These are phyloP conservation scores for Neonothopanus nambi DNA, from an alignment of 1,284 basidiomycete genomes.

Conservation along the genomic window DNA sequence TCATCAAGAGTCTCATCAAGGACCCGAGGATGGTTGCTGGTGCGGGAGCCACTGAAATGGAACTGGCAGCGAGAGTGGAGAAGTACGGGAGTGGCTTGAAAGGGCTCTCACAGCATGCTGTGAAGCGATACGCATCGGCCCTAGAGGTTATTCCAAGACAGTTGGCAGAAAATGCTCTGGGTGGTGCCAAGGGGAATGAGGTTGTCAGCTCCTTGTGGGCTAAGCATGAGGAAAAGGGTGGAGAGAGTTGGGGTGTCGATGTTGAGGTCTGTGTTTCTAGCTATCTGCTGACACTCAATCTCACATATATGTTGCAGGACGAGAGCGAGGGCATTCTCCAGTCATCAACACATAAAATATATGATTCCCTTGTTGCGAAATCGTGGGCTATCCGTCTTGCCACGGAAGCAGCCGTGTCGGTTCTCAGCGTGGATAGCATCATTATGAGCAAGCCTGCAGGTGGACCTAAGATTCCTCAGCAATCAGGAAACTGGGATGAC, in stretches of 20 bases:
- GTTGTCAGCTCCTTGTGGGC: conserved; percentile 88
- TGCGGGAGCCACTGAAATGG: conserved; percentile 93
- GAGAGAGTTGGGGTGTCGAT: conserved; percentile 56
- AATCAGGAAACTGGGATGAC: conserved; percentile 82
- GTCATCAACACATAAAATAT: conserved; percentile 65
- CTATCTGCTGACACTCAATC: background rate
- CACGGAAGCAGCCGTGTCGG: conserved; percentile 92
- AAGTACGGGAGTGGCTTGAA: conserved; percentile 87
- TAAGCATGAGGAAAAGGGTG: conserved; percentile 77
- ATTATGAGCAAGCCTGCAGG: conserved; percentile 97
- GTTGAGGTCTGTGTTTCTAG: conserved; percentile 87
- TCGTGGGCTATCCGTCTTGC: conserved; percentile 87
- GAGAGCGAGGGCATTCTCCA: conserved; percentile 77
- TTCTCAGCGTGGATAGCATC: conserved; percentile 95
- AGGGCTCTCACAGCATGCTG: conserved; percentile 93
- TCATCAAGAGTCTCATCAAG: conserved; percentile 91
- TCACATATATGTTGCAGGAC: conserved; percentile 42
- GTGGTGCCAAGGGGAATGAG: conserved; percentile 92
- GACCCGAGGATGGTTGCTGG: conserved; percentile 92
- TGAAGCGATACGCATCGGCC: conserved; percentile 88
- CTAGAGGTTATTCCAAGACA: conserved; percentile 94
- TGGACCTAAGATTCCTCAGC: conserved; percentile 82
- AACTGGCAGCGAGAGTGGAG: conserved; percentile 84
- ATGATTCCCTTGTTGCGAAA: conserved; percentile 87
- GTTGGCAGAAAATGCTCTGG: conserved; percentile 92